These are phyloP conservation scores for Maudiozyma saulgeensis DNA, from an alignment of 805 yeast species.

Conservation along the genomic window DNA sequence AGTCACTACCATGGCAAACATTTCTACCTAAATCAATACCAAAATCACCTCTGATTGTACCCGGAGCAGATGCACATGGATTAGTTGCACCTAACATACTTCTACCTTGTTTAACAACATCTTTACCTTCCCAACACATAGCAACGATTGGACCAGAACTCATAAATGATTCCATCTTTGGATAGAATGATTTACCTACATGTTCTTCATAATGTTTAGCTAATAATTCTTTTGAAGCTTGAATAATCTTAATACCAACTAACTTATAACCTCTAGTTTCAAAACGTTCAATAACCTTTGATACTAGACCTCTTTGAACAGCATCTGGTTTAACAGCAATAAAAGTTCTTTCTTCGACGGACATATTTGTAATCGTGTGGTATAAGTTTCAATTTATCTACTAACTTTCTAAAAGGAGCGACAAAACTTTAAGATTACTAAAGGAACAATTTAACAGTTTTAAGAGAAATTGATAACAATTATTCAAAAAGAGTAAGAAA, in stretches of 20 bases:
- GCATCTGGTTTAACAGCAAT: slow-evolving; percentile 98
- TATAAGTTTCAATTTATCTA: too few species aligned
- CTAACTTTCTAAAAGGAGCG: too few species aligned
- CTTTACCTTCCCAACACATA: slow-evolving; percentile 99
- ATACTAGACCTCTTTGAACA: slow-evolving; percentile 96
- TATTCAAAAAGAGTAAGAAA: too few species aligned
- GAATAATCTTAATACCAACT: slow-evolving; percentile 86
- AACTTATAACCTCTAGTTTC: slow-evolving; percentile 96
- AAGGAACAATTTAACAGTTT: too few species aligned
- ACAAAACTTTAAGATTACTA: too few species aligned
- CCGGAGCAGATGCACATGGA: slow-evolving; percentile 95
- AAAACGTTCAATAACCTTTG: slow-evolving; percentile 84
- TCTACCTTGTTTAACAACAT: slow-evolving; percentile 98
- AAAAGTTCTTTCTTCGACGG: slow-evolving; percentile 66
- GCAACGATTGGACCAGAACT: slow-evolving; percentile 97
- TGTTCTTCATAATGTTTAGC: slow-evolving; percentile 94
- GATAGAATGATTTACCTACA: slow-evolving; percentile 95
- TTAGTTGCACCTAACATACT: slow-evolving; percentile 97
- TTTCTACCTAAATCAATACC: slow-evolving; percentile 99
- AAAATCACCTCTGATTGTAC: slow-evolving; percentile 99
- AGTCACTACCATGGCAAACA: slow-evolving; percentile 98
- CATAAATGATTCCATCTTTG: slow-evolving; percentile 93
- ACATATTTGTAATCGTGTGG: not conserved
- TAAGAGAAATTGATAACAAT: too few species aligned
- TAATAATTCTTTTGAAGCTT: slow-evolving; percentile 79